These are phyloP conservation scores for Globisporangium yorkense DNA, from an alignment of 352 stramenopile genomes.

Conservation along the genomic window DNA sequence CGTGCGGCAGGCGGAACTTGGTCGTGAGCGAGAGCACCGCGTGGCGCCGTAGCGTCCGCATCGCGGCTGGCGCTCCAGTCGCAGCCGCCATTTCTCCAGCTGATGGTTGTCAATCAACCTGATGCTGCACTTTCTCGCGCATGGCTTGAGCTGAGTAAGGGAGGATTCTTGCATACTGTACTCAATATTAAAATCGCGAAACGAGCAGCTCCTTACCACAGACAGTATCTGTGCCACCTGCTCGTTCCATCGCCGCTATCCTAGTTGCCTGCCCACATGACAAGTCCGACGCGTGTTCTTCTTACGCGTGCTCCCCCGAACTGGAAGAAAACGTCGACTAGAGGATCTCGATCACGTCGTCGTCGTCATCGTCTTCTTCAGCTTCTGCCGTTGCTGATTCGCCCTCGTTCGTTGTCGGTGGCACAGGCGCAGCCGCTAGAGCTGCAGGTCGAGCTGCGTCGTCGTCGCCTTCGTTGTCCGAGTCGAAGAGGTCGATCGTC, in stretches of 20 bases:
- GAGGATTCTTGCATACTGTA: neutral
- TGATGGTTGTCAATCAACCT: neutral
- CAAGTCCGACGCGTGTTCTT: too few species aligned
- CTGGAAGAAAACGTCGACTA: neutral
- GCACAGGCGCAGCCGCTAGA: slow-evolving; percentile 1
- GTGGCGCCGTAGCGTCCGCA: slow-evolving; percentile 8
- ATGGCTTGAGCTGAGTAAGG: neutral
- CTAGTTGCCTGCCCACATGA: neutral
- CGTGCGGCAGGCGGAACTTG: slow-evolving; percentile 70
- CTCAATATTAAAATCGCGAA: neutral
- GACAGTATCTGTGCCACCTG: too few species aligned
- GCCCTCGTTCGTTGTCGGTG: neutral
- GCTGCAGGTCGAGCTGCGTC: neutral
- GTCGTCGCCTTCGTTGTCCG: slow-evolving; percentile 32
- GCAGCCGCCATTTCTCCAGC: neutral
- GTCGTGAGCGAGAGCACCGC: slow-evolving; percentile 73
- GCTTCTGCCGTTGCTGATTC: neutral
- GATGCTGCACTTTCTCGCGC: neutral
- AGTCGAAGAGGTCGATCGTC: slow-evolving; percentile 57
- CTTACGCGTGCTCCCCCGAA: too few species aligned
- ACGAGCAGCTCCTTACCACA: neutral
- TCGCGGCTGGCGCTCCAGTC: neutral
- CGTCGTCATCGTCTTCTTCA: slow-evolving; percentile 10
- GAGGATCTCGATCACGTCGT: slow-evolving; percentile 21
- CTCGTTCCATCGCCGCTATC: neutral